Evolutionary conservation across 2,329 filamentous ascomycete genomes (phyloP), one percentile per base, ranked within the genome.

Genomic region (Fusarium devonianum): DNA sequence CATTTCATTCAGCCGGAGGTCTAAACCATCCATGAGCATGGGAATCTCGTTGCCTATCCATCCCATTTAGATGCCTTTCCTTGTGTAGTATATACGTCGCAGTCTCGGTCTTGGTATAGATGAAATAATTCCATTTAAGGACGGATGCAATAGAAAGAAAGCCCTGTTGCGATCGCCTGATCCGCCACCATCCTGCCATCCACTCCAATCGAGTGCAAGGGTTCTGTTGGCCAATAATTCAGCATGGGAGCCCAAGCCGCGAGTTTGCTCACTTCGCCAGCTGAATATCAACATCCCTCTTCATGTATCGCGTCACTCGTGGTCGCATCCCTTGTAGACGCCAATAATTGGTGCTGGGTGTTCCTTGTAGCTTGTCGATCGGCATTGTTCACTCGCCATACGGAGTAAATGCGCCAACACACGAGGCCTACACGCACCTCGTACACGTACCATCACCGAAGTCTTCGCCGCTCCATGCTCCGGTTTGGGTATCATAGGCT

Each of bases 251-350:
- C 41, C 53, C 53, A 8, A 25, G n/a, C n/a, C 21, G 29, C 47
- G 36, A 48, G 33, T 47, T 39, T 39, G 34, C 28, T 49, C 34
- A 29, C 34, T 47, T 46, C 55, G 55, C 58, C 42, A 48, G 45
- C 36, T 62, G 46, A 49, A 38, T 47, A 50, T 60, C 33, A 49
- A 62, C 58, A 56, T 64, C 58, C 56, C 56, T 62, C 45, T 53
- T 56, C 58, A 37, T 53, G 51, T 42, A 42, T 53, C 40, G 36
- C 34, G 42, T 56, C 29, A 39, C 40, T 42, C 22, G 43, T 41
- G 23, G 30, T 12, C n/a, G 16, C 30, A n/a, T n/a, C 29, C 42
- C 40, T 42, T 25, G 43, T 41, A 28, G 30, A 13, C n/a, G 16
- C 30, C 53, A 26, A 28, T 41, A 52, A 32, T 17, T 23, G 14